Evolutionary conservation across 2,329 filamentous ascomycete genomes (phyloP), one percentile per base, ranked within the genome.

Genomic region (Alternaria hordeiaustralica): DNA sequence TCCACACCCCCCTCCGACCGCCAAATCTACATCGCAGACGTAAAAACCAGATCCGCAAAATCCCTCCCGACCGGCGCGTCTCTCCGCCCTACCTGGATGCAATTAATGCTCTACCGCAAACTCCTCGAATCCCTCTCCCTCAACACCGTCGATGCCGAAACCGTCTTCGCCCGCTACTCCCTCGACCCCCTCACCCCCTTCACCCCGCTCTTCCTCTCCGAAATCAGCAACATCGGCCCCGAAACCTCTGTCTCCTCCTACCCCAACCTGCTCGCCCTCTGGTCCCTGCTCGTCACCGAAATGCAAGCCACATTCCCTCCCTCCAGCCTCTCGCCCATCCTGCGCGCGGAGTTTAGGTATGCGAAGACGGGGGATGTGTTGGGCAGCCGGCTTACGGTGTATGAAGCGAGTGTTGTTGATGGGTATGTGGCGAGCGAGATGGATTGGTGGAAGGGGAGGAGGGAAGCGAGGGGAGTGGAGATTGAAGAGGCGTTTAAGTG

Each of bases 401-500:
- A 93, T 74, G 90, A 95, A 60, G 82, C 86, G 0, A 78, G 83
- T 1, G 84, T 84, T 3, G 82, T 97, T 46, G 85, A 90, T 11
- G 80, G 79, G 2, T 96, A 96, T 75, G 77, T 97, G 4, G 75
- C 0, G 85, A 88, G 3, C 5, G 90, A 92, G 67, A 88, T 97
- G 87, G 78, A 85, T n/a, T 97, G 93, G 93, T 98, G 95, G 95
- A 88, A 87, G 30, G 95, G 94, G 1, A 84, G 91, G 71, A 84
- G 94, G 15, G 81, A 86, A 54, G 88, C 94, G 0, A 84, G 85
- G 8, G 95, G 95, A 0, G 94, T 97, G 3, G 85, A 88, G 7
- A 86, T 96, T 7, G 90, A 94, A 73, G 94, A 97, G 71, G 92
- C 93, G 0, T 97, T 91, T 81, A 98, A 97, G 78, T 98, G 95